These are phyloP conservation scores for Salix caprea DNA, from an alignment of 345 rosid species.

Conservation along the genomic window DNA sequence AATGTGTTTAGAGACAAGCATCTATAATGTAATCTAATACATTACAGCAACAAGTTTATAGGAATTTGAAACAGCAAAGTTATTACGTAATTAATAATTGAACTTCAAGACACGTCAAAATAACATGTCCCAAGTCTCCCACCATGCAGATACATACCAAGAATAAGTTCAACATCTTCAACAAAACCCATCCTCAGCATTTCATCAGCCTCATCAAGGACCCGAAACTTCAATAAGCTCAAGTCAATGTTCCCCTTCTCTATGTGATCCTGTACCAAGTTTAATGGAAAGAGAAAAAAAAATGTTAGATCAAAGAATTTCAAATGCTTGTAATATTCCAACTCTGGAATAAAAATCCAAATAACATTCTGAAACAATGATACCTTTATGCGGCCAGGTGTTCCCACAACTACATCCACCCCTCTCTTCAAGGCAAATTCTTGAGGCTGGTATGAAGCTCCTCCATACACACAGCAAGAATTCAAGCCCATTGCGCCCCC, in stretches of 20 bases:
- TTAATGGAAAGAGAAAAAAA: not conserved
- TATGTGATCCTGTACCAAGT: slow-evolving; percentile 63
- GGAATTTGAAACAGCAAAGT: not conserved
- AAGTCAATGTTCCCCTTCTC: slow-evolving; percentile 69
- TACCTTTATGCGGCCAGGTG: slow-evolving; percentile 97
- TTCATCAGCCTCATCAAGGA: slow-evolving; percentile 98
- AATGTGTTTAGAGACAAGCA: not conserved
- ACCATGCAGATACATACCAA: slow-evolving; percentile 43
- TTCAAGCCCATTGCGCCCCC: slow-evolving; percentile 72
- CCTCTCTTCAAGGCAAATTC: slow-evolving; percentile 68
- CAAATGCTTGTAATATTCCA: not conserved
- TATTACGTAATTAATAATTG: not conserved
- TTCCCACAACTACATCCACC: slow-evolving; percentile 85
- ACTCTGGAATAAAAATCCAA: not conserved
- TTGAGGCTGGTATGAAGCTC: slow-evolving; percentile 62
- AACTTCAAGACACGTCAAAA: not conserved
- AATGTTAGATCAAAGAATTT: not conserved
- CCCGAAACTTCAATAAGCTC: slow-evolving; percentile 67
- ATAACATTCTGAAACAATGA: not conserved
- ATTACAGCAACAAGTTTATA: not conserved
- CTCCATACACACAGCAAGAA: slow-evolving; percentile 89
- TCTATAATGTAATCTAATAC: not conserved
- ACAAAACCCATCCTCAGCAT: slow-evolving; percentile 99
- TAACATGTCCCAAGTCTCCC: not conserved
- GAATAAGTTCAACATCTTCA: slow-evolving; percentile 90